These are phyloP conservation scores for Hylodesmum podocarpum DNA, from an alignment of 306 rosid species.

Conservation along the genomic window DNA sequence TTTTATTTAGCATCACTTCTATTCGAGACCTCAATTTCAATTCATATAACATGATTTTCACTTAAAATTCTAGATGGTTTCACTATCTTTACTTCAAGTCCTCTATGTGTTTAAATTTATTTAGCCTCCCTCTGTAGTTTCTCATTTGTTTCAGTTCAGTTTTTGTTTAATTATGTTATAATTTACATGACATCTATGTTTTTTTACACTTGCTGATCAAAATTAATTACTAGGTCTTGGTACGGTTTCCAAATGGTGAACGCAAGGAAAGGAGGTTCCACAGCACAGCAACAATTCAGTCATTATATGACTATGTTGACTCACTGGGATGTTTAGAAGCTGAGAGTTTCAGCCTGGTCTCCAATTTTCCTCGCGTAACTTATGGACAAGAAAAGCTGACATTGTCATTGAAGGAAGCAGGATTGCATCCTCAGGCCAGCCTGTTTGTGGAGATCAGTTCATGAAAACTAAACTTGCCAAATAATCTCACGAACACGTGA, in stretches of 20 bases:
- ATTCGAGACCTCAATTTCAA: neutral
- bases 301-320: slow-evolving; percentile 85
- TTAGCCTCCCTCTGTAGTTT: neutral
- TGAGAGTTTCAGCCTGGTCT: slow-evolving; percentile 73
- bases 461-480: slow-evolving; percentile 31
- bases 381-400: slow-evolving; percentile 69
- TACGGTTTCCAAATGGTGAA: slow-evolving; percentile 90
- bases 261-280: slow-evolving; percentile 94
- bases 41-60: neutral
- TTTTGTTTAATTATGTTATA: neutral
- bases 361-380: slow-evolving; percentile 85
- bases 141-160: neutral
- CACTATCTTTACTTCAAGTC: neutral
- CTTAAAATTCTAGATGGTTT: neutral
- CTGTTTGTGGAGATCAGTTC: slow-evolving; percentile 47
- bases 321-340: slow-evolving; percentile 75
- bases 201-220: neutral
- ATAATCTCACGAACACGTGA: slow-evolving; percentile 12
- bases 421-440: slow-evolving; percentile 86
- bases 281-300: slow-evolving; percentile 62
- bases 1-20: neutral
- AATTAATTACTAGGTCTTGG: slow-evolving; percentile 68
- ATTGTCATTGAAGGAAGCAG: slow-evolving; percentile 81
- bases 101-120: neutral
- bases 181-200: slow-evolving; percentile 8